phyloP scores from a whole-genome alignment of 768 basidiomycete species.

The Serpula lacrymans region DNA sequence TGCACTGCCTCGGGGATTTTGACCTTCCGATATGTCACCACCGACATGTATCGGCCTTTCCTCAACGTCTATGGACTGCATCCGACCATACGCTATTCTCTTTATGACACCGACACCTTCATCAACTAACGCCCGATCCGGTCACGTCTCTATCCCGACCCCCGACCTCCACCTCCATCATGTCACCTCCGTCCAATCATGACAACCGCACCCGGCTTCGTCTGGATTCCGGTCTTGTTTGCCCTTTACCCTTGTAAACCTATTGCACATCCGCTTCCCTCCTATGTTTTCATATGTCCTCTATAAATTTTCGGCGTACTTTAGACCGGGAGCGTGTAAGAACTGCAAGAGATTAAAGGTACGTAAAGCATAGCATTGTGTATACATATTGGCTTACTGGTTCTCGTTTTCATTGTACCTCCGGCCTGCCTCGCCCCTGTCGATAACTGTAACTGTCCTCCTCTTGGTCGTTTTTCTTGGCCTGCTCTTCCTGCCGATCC shows the following conservation, averaged over 20 bases:
- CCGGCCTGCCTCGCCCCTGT: conserved; percentile 6
- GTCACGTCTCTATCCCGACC: too few relatives aligned
- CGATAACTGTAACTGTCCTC: not conserved
- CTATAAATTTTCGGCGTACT: conserved; percentile 6
- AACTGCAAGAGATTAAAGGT: conserved; percentile 90
- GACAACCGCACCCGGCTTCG: conserved; percentile 7
- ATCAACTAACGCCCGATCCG: too few relatives aligned
- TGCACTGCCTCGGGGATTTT: not conserved
- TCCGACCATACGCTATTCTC: too few relatives aligned
- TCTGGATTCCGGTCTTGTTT: not conserved
- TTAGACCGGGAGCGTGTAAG: conserved; percentile 77
- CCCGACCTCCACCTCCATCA: too few relatives aligned
- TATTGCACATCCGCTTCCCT: conserved; percentile 2
- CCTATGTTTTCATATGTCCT: conserved; percentile 6
- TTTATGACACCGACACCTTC: too few relatives aligned
- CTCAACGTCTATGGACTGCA: too few relatives aligned
- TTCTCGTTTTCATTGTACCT: conserved; percentile 8
- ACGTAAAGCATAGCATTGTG: conserved; percentile 23
- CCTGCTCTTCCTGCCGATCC: not conserved
- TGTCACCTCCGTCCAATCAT: conserved; percentile 12
- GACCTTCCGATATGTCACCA: not conserved
- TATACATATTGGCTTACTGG: conserved; percentile 9
- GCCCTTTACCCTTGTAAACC: conserved; percentile 2
- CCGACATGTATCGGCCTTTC: too few relatives aligned
- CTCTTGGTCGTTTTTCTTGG: conserved; percentile 3